phyloP scores from a whole-genome alignment of 1,284 basidiomycete species.

The Wallemia ichthyophaga region DNA sequence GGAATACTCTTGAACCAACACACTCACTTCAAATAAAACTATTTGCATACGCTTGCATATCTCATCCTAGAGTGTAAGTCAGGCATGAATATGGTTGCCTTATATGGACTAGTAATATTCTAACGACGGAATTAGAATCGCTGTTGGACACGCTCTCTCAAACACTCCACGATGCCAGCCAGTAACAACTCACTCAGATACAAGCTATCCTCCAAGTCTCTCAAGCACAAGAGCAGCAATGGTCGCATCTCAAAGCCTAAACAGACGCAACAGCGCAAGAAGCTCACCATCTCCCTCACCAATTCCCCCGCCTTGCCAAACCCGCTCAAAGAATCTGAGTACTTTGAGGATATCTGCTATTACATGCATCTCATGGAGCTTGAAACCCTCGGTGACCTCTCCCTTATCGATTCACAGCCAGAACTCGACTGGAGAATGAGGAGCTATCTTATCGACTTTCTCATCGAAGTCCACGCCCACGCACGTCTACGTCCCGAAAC shows the following conservation, averaged over 20 bases:
- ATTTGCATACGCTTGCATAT: too few relatives aligned
- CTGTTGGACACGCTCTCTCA: background rate
- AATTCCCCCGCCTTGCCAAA: background rate
- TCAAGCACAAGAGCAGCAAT: background rate
- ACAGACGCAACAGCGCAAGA: background rate
- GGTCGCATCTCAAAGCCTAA: background rate
- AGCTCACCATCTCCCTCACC: background rate
- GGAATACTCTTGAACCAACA: too few relatives aligned
- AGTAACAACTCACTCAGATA: background rate
- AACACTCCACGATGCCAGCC: background rate
- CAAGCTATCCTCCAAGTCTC: background rate
- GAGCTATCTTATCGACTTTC: constrained; percentile 92
- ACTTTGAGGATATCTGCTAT: background rate
- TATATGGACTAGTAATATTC: background rate
- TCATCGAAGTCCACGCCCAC: constrained; percentile 92
- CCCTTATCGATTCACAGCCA: background rate
- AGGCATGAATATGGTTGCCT: background rate
- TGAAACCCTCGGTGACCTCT: background rate
- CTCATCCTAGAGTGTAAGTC: too few relatives aligned
- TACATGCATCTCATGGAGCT: background rate
- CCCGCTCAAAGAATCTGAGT: background rate
- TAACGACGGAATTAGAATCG: background rate
- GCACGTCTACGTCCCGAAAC: constrained; percentile 93
- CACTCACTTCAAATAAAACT: too few relatives aligned
- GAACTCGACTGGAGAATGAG: constrained; percentile 35